Evolutionary conservation across 371 early-diverging fungal species (phyloP).

Genomic region (Choanephora cucurbitarum): DNA sequence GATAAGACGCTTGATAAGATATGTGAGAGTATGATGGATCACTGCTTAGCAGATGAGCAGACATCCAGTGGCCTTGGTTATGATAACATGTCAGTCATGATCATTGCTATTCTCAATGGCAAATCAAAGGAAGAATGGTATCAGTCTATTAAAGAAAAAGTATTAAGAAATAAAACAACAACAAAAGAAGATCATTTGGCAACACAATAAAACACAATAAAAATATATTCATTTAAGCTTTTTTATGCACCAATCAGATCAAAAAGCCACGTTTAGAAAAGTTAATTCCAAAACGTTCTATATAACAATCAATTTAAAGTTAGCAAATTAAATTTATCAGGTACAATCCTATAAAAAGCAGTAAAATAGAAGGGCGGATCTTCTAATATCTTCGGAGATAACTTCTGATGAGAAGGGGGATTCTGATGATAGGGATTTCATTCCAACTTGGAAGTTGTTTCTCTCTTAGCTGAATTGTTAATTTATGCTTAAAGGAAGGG

Average conservation of each 20-base stretch:
- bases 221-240: constrained; percentile 5
- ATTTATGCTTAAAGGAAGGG: not conserved
- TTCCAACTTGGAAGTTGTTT: not conserved
- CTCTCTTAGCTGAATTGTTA: not conserved
- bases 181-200: not conserved
- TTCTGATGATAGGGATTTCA: not conserved
- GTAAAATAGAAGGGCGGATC: not conserved
- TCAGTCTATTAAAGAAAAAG: constrained; percentile 26
- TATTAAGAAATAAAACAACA: not conserved
- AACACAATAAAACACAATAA: not conserved
- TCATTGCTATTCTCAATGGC: constrained; percentile 86
- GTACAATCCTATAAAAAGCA: not conserved
- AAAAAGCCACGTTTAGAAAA: not conserved
- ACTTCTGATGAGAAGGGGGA: not conserved
- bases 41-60: constrained; percentile 85
- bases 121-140: constrained; percentile 77
- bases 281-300: not conserved
- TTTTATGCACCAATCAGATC: not conserved
- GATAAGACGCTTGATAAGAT: constrained; percentile 61
- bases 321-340: not conserved
- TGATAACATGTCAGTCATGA: constrained; percentile 98
- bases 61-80: constrained; percentile 92
- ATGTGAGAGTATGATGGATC: constrained; percentile 89
- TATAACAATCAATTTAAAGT: constrained; percentile 1
- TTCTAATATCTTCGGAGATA: not conserved